A percentile compares a stretch with the other conserved stretches of the same genome.
Conservation (phyloP, 2,329 filamentous ascomycete species). For the Aspergillus chevalieri region DNA sequence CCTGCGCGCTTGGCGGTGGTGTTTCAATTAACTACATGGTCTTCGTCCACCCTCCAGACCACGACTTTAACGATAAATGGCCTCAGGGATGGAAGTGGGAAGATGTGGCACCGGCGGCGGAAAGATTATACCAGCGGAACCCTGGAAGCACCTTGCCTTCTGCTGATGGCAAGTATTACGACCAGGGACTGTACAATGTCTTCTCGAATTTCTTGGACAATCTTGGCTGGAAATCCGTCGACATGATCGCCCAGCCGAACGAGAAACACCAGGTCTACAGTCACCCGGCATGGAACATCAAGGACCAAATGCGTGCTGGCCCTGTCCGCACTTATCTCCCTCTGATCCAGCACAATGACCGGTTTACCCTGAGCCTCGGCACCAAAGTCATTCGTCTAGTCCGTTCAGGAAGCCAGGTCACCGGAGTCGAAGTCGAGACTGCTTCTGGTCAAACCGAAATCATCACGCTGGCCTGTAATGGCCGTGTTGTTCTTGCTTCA, state of each 20-base stretch:
- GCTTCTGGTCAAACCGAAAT: conserved; percentile 47
- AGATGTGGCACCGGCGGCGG: conserved; percentile 55
- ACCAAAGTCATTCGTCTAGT: conserved; percentile 63
- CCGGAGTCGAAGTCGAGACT: conserved; percentile 40
- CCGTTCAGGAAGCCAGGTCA: conserved; percentile 55
- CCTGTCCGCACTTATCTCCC: conserved; percentile 67
- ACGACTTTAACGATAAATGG: conserved; percentile 68
- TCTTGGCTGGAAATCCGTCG: conserved; percentile 58
- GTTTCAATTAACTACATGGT: conserved; percentile 25
- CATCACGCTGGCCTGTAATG: conserved; percentile 55
- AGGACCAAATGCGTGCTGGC: conserved; percentile 60
- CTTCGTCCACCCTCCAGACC: conserved; percentile 43
- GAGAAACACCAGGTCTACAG: conserved; percentile 61
- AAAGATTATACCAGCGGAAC: conserved; percentile 62
- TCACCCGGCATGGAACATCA: conserved; percentile 62
- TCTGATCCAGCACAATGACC: conserved; percentile 51
- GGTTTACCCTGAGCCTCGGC: conserved; percentile 63
- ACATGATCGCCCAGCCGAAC: conserved; percentile 54
- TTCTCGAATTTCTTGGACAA: conserved; percentile 54
- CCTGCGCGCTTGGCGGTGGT: conserved; percentile 23
- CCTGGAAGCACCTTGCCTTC: conserved; percentile 63
- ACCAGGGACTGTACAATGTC: conserved; percentile 60
- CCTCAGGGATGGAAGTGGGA: conserved; percentile 63
- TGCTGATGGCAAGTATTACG: conserved; percentile 59
- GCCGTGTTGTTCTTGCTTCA: conserved; percentile 62